Base-by-base conservation (phyloP, 2,329 filamentous ascomycete genomes). In the Aspergillus pseudoviridinutans region DNA sequence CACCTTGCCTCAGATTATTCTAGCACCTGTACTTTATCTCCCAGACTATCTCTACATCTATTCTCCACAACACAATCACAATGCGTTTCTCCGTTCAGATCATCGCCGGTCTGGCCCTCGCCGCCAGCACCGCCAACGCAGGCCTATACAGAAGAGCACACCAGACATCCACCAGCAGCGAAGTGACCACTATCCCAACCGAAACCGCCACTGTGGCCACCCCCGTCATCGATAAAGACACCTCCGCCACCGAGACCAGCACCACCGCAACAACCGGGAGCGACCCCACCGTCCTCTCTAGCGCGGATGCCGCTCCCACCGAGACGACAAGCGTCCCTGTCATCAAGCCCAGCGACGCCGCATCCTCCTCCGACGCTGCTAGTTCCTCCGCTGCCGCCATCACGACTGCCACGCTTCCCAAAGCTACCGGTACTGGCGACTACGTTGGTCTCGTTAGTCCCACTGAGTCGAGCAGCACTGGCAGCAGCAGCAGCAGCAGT, bases 51-150 rank as follows among this genome's bases (percentile, higher is more conserved):
- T 20, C 20, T 22, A 12, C 41, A n/a, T 22, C n/a, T 20, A 9
- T 55, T 46, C 6, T 24, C 38, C 24, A 50, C n/a, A 22, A 42
- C 10, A 28, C 25, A 58, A 50, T 42, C 62, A 67, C 60, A 56
- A 74, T 74, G 71, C 65, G 68, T 56, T 63, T 72, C 62, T 63
- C 68, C n/a, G 61, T 55, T 46, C 58, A 60, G 44, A 35, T 62
- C 25, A 42, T 64, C 27, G 35, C 58, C 35, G 58, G 62, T 10
- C 51, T 68, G 51, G 62, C 64, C 53, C 50, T 68, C 42, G 61
- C 60, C 24, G 61, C 62, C 17, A 56, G 62, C 53, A 58, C 64
- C 28, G 58, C 56, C 20, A 56, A 52, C 20, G 60, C 58, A 32
- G 14, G 22, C 29, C 38, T 49, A 17, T n/a, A 35, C 8, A 47